Evolutionary conservation across 1,139 yeast species (phyloP), one percentile per base, ranked within the genome.

Genomic region (Pichia sp.): DNA sequence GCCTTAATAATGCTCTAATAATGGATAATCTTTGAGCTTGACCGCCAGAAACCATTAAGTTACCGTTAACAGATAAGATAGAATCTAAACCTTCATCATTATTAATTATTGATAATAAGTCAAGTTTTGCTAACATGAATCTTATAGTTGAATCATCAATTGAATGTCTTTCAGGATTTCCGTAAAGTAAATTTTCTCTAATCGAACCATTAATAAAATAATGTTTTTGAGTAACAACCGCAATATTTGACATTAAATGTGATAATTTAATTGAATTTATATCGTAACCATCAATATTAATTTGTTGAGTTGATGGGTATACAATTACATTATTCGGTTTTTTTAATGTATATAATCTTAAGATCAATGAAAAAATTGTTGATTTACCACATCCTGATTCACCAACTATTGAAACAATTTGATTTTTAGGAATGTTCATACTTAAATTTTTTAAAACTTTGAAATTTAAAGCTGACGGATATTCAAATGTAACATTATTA

Each of bases 381-480:
- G 92, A 82, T 65, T 87, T 87, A 0, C 96, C 96, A 28, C 83
- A 75, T 0, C 96, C 96, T 7, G 94, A 83, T 49, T 75, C 79
- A 1, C 95, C 96, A 10, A 81, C 76, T 4, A 87, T 64, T 1
- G 85, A 90, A 38, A 83, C 70, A 1, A 76, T 71, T 52, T 79
- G 76, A 34, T 78, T 75, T 18, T 67, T 63, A 1, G 59, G 49
- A 1, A 87, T 61, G 0, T 52, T 48, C 43, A 86, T 69, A 10
- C 64, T 62, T 2, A 81, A 54, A 27, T 70, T 60, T 2, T 65
- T 63, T 38, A 81, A 66, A 1, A 74, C 68, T 2, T 30, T 26
- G 1, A 47, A 54, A 5, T 51, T 51, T 18, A 50, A 43, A 11
- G 43, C 32, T n/a, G 45, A 42, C 2, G 78, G 73, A 56, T 84